A percentile compares a stretch with the other conserved stretches of the same genome.
phyloP scores from a whole-genome alignment of 345 rosid species.

The Euphorbia tirucalli region DNA sequence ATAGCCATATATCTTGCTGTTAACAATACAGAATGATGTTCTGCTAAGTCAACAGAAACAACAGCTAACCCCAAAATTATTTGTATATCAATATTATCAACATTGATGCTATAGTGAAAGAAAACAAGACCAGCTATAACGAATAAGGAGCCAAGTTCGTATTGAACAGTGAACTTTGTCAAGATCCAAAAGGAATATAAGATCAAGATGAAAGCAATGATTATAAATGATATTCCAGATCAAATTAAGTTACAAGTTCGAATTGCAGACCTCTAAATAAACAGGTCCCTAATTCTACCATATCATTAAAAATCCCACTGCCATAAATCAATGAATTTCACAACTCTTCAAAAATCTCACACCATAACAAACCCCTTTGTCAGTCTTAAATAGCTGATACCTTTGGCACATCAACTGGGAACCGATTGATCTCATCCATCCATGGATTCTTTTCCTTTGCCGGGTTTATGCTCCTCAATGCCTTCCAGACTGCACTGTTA shows the following conservation, averaged over 20 bases:
- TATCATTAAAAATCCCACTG: conserved; percentile 6
- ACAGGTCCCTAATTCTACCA: conserved; percentile 8
- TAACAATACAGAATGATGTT: no score
- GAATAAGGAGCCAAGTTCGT: no score
- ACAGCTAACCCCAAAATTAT: no score
- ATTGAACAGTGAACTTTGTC: no score
- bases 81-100: no score
- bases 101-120: no score
- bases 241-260: not conserved
- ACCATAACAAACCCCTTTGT: not conserved
- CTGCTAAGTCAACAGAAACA: no score
- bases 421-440: conserved; percentile 28
- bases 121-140: no score
- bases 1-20: no score
- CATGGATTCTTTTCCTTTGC: conserved; percentile 31
- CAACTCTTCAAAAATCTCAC: not conserved
- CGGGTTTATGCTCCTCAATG: conserved; percentile 23
- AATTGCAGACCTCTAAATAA: conserved; percentile 5
- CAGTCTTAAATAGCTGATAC: conserved; percentile 36
- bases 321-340: conserved; percentile 12
- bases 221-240: not conserved
- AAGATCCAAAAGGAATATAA: no score
- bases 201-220: not conserved
- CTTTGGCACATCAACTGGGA: conserved; percentile 46
- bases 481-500: conserved; percentile 63